Base-by-base conservation (phyloP, 176 grass and related monocot species). In the Carex pumila region DNA sequence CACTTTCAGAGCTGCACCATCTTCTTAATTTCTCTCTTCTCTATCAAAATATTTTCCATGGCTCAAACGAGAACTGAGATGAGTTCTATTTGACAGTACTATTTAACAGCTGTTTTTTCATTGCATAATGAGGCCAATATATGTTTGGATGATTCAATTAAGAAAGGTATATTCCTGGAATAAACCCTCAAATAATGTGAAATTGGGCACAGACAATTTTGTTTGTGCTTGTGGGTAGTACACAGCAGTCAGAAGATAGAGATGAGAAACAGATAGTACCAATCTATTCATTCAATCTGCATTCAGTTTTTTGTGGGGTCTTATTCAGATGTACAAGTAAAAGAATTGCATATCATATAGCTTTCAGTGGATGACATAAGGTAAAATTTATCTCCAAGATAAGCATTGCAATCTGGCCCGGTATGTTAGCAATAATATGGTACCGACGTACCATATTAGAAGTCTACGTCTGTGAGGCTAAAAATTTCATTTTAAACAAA, bases 1-100 rank as follows among this genome's bases (percentile, higher is more conserved):
- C 91, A 89, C 18, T 72, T 85, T 89, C 91, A 87, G 75, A 89
- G 81, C 90, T 53, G 75, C 67, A 61, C 9, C 30, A 61, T 7
- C 18, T 7, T 58, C 60, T 79, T 50, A 50, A 15, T 65, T 19
- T n/a, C 11, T 15, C 60, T 34, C 21, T 2, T 65, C 18, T 80
- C 12, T 85, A 37, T 60, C 65, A 18, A 65, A 32, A 53, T 43
- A 50, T 65, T 39, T 60, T 67, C 1, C n/a, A 75, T 63, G 21
- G 57, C 25, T 65, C 19, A 72, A 65, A 39, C 49, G 69, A 47
- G n/a, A 57, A 80, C 68, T 62, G 65, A 73, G 36, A 71, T 37
- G 78, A 41, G 29, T 13, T 68, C 32, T 68, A 32, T 4, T 34
- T n/a, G 17, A 21, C 7, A 37, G 31, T 39, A 68, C 65, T 37